Evolutionary conservation across 2,329 filamentous ascomycete genomes (phyloP).

Genomic region (Didymella glomerata): DNA sequence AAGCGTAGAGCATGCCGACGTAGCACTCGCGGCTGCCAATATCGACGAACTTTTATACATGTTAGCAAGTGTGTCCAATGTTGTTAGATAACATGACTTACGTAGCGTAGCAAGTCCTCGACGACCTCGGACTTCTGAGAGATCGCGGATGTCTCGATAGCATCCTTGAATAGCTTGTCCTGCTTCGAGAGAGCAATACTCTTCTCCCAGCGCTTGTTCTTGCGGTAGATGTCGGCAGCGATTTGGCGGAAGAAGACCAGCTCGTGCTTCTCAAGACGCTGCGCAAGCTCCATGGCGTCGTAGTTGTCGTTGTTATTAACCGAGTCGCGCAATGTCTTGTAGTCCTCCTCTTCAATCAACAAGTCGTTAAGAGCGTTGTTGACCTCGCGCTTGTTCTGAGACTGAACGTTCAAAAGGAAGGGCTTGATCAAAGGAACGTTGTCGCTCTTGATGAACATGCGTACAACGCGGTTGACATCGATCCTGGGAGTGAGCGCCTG

Average conservation of each 20-base stretch:
- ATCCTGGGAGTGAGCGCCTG: conserved; percentile 91
- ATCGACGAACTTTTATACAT: conserved; percentile 81
- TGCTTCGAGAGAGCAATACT: conserved; percentile 97
- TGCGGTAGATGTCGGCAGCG: conserved; percentile 97
- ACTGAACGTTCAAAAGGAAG: conserved; percentile 94
- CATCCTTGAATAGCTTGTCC: conserved; percentile 99
- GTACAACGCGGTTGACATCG: conserved; percentile 98
- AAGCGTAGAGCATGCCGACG: conserved; percentile 99
- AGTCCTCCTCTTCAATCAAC: conserved; percentile 97
- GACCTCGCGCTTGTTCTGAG: conserved; percentile 97
- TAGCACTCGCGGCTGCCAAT: conserved; percentile 99
- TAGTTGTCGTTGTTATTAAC: conserved; percentile 99
- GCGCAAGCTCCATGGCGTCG: conserved; percentile 89
- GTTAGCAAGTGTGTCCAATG: conserved; percentile 43
- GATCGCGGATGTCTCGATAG: conserved; percentile 95
- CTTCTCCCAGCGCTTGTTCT: conserved; percentile 99
- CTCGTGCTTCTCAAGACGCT: conserved; percentile 95
- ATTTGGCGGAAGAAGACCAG: conserved; percentile 99
- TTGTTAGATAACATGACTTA: conserved; percentile 65
- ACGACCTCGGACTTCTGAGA: conserved; percentile 91
- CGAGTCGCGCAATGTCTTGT: conserved; percentile 97
- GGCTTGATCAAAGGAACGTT: conserved; percentile 98
- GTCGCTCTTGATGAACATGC: conserved; percentile 98
- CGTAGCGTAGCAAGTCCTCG: conserved; percentile 94
- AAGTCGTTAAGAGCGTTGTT: conserved; percentile 98